phyloP scores from a whole-genome alignment of 768 basidiomycete genomes.

The Leccinum imitatum region DNA sequence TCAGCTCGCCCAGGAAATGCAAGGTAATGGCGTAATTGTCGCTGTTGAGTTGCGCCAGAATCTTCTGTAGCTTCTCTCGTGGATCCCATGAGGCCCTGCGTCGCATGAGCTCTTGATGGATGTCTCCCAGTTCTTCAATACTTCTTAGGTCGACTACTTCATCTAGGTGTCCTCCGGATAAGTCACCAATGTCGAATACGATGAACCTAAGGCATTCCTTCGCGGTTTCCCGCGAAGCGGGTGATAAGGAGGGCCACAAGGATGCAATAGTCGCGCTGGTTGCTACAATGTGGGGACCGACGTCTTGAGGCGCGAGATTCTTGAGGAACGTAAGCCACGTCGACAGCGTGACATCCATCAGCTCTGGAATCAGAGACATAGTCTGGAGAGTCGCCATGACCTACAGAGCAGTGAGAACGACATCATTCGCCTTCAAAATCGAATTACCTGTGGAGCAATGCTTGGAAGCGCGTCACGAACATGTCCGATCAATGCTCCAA shows the following conservation, averaged over 20 bases:
- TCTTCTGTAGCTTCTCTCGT: constrained; percentile 54
- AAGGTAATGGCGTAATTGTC: constrained; percentile 79
- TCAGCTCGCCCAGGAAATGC: constrained; percentile 76
- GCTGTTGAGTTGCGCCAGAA: constrained; percentile 71
- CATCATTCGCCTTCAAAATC: constrained; percentile 1
- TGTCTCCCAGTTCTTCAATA: constrained; percentile 61
- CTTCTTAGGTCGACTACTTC: constrained; percentile 78
- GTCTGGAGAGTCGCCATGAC: constrained; percentile 96
- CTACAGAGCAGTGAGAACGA: constrained; percentile 41
- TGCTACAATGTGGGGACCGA: constrained; percentile 81
- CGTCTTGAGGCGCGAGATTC: constrained; percentile 62
- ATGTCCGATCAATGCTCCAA: constrained; percentile 68
- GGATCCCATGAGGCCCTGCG: constrained; percentile 53
- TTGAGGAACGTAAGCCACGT: constrained; percentile 80
- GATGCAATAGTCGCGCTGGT: constrained; percentile 84
- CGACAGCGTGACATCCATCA: constrained; percentile 75
- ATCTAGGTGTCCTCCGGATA: constrained; percentile 56
- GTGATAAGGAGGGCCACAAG: constrained; percentile 67
- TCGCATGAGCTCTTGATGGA: constrained; percentile 41
- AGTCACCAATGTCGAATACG: constrained; percentile 58
- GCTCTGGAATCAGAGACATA: constrained; percentile 69
- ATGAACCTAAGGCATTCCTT: constrained; percentile 65
- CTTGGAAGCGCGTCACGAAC: constrained; percentile 71
- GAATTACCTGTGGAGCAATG: constrained; percentile 82
- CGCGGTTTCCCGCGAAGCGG: constrained; percentile 51